A percentile compares a stretch with the other conserved stretches of the same genome.
Conservation (phyloP, 306 rosid species). For the Vicia sativa region DNA sequence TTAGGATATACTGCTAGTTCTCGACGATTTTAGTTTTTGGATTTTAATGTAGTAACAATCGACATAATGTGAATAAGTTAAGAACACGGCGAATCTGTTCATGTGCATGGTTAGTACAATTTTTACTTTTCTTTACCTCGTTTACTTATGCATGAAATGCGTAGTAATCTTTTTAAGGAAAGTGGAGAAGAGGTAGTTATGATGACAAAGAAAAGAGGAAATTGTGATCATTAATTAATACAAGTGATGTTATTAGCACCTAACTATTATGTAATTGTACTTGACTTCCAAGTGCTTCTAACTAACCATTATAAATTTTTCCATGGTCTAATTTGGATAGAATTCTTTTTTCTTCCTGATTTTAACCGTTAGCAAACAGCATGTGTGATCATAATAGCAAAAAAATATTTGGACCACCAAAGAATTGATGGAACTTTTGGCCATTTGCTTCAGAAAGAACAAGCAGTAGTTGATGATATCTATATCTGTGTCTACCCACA, state of each 20-base stretch:
- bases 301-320: neutral
- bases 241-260: conserved; percentile 4
- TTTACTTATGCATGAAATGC: conserved; percentile 3
- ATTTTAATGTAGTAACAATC: neutral
- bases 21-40: neutral
- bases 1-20: conserved; percentile 25
- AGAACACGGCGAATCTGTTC: neutral
- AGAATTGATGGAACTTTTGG: conserved; percentile 49
- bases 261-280: conserved; percentile 14
- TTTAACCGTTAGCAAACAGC: conserved; percentile 37
- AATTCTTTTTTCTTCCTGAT: conserved; percentile 2
- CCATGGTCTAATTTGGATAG: neutral
- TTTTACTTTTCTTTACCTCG: neutral
- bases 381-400: conserved; percentile 51
- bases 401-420: conserved; percentile 52
- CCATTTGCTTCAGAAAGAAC: conserved; percentile 48
- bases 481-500: conserved; percentile 34
- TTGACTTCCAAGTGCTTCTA: conserved; percentile 18
- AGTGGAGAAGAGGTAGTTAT: neutral
- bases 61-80: neutral
- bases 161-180: conserved; percentile 7
- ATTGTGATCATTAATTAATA: neutral
- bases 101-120: neutral
- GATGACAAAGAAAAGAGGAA: neutral
- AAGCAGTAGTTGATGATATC: conserved; percentile 44